Evolutionary conservation across 495 filamentous ascomycete genomes (phyloP).

Genomic region (Tricharina praecox): DNA sequence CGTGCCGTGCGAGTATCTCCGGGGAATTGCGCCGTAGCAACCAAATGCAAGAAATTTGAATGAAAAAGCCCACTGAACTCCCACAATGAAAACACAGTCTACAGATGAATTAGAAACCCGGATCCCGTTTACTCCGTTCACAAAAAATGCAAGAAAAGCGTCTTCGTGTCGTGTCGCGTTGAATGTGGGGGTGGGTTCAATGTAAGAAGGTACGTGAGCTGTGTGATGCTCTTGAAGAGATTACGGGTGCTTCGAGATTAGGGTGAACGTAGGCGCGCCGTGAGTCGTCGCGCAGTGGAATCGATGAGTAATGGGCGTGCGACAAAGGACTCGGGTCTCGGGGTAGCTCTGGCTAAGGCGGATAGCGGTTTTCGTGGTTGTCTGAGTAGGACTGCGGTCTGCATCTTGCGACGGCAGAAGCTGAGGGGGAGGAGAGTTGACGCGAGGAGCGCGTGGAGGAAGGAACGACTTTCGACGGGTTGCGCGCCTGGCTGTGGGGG

Average conservation of each 20-base stretch:
- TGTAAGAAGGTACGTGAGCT: too few relatives aligned
- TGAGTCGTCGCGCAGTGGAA: neutral
- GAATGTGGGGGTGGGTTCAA: neutral
- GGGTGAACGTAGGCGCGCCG: neutral
- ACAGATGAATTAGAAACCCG: too few relatives aligned
- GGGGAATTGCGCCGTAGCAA: too few relatives aligned
- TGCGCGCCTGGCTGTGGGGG: too few relatives aligned
- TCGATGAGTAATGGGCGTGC: neutral
- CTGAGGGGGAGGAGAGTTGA: neutral
- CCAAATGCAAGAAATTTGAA: too few relatives aligned
- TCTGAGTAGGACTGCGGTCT: conserved; percentile 5
- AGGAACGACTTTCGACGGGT: neutral
- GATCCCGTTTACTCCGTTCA: too few relatives aligned
- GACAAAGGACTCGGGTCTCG: neutral
- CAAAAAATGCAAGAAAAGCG: neutral
- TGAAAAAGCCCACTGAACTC: too few relatives aligned
- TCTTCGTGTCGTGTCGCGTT: conserved; percentile 1
- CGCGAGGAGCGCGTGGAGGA: neutral
- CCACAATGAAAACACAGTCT: too few relatives aligned
- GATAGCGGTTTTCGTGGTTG: neutral
- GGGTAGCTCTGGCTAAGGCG: neutral
- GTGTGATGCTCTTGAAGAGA: too few relatives aligned
- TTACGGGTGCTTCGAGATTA: neutral
- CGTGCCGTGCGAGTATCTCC: too few relatives aligned
- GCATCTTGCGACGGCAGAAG: conserved; percentile 7